These are phyloP conservation scores for Dryas integrifolia DNA, from an alignment of 331 rosid genomes.

Conservation along the genomic window DNA sequence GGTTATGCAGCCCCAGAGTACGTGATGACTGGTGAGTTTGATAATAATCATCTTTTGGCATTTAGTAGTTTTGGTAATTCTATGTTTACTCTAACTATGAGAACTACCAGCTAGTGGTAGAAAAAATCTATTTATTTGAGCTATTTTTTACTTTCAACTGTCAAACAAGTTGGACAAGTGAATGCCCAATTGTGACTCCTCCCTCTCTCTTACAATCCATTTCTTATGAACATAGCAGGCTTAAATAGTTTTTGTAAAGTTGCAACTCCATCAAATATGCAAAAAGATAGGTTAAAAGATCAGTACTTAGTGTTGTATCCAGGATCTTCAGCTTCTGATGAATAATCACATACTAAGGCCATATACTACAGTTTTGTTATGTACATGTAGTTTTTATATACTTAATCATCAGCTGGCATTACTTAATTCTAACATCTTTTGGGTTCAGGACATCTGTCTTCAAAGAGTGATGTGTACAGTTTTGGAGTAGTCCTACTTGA, in stretches of 20 bases:
- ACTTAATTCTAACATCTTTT: slow-evolving; percentile 15
- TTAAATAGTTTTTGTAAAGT: background rate
- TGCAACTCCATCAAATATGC: background rate
- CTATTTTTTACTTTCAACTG: background rate
- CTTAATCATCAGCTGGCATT: slow-evolving; percentile 2
- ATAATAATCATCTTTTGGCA: background rate
- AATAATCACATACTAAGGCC: background rate
- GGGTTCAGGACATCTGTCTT: slow-evolving; percentile 76
- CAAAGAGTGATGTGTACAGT: slow-evolving; percentile 92
- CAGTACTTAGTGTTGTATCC: background rate
- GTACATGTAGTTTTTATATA: background rate
- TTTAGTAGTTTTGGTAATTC: background rate
- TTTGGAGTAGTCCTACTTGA: slow-evolving; percentile 94
- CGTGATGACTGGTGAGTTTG: slow-evolving; percentile 94
- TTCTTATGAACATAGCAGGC: background rate
- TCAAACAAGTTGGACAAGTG: background rate
- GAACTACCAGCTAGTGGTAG: slow-evolving; percentile 3
- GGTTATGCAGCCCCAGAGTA: slow-evolving; percentile 98
- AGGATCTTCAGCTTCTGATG: background rate
- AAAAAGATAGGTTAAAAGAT: background rate
- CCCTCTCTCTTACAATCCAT: background rate
- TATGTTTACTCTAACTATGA: background rate
- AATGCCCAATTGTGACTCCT: background rate
- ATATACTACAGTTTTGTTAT: background rate
- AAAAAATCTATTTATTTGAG: background rate